These are phyloP conservation scores for Vitis hybrid DNA, from an alignment of 177 flowering plant genomes.

Conservation along the genomic window DNA sequence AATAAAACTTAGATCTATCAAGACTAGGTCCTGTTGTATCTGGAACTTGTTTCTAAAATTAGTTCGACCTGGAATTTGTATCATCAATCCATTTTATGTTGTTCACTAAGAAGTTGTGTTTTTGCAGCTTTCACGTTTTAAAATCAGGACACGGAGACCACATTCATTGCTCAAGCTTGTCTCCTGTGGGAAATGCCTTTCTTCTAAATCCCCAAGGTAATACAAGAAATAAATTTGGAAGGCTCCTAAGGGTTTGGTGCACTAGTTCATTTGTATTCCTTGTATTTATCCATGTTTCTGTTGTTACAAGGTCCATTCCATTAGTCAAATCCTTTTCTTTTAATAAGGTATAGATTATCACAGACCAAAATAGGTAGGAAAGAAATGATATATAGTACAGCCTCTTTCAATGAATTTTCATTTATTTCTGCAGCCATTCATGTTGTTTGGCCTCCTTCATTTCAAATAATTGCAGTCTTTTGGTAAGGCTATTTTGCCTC, in stretches of 20 bases:
- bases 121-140: constrained; percentile 60
- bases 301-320: constrained; percentile 24
- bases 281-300: constrained; percentile 30
- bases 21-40: too few relatives aligned
- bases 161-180: constrained; percentile 54
- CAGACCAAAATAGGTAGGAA: constrained; percentile 20
- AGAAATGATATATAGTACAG: constrained; percentile 13
- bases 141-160: constrained; percentile 41
- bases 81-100: not conserved
- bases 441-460: not conserved
- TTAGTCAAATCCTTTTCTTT: constrained; percentile 21
- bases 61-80: too few relatives aligned
- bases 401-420: constrained; percentile 9
- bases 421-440: not conserved
- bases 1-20: too few relatives aligned
- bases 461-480: not conserved
- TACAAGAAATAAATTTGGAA: constrained; percentile 14
- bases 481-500: not conserved
- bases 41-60: too few relatives aligned
- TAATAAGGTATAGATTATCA: constrained; percentile 11
- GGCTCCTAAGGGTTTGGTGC: constrained; percentile 4
- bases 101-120: not conserved
- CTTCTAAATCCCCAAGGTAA: constrained; percentile 56
- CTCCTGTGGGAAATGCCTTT: constrained; percentile 63
- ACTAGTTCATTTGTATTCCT: constrained; percentile 10